phyloP scores from a whole-genome alignment of 257 asterid species.

The Capsicum pubescens region DNA sequence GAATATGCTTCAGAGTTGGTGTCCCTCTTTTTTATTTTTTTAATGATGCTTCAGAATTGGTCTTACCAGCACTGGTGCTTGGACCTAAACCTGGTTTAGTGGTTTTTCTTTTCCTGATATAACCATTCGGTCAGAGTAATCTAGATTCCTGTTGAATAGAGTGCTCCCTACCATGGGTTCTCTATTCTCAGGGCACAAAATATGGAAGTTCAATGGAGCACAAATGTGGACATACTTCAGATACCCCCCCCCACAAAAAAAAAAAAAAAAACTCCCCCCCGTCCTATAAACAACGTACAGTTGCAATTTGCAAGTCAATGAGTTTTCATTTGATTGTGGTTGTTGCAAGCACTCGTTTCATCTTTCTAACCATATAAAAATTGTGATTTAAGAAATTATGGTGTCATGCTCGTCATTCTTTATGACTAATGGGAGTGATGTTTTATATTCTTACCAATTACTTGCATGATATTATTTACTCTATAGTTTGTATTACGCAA shows the following conservation, averaged over 20 bases:
- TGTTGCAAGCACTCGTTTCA: background rate
- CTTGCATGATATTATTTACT: conserved; percentile 8
- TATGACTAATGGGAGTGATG: background rate
- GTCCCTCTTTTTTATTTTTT: background rate
- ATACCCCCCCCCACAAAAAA: background rate
- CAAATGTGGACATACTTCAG: conserved; percentile 8
- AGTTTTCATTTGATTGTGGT: background rate
- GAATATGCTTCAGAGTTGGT: conserved; percentile 18
- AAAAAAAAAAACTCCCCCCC: background rate
- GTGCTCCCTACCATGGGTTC: conserved; percentile 9
- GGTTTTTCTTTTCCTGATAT: background rate
- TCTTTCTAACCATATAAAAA: background rate
- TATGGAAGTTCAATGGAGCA: background rate
- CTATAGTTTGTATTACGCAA: background rate
- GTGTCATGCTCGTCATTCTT: background rate
- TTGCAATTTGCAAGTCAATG: conserved; percentile 2
- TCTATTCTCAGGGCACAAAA: background rate
- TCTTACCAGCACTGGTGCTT: background rate
- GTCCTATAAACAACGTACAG: background rate
- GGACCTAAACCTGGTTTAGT: background rate
- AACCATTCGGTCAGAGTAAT: background rate
- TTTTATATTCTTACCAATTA: background rate
- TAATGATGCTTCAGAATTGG: conserved; percentile 5
- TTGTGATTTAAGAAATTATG: conserved; percentile 20
- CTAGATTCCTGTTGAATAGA: background rate